These are phyloP conservation scores for Colletotrichum spinosum DNA, from an alignment of 2,329 filamentous ascomycete species.

Conservation along the genomic window DNA sequence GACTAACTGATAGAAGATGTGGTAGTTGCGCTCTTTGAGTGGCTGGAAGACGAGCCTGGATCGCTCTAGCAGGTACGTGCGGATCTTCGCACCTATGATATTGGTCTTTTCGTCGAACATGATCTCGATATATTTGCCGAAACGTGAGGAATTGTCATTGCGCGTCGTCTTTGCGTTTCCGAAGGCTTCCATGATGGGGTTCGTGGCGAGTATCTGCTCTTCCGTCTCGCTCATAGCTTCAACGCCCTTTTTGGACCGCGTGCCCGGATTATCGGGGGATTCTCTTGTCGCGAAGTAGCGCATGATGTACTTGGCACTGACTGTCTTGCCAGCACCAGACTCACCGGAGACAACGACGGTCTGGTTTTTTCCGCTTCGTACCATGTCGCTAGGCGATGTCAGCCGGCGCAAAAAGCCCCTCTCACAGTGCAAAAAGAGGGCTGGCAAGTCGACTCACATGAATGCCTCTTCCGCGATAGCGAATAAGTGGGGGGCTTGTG, in stretches of 20 bases:
- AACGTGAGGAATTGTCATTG: slow-evolving; percentile 98
- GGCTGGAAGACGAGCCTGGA: slow-evolving; percentile 98
- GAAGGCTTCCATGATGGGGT: slow-evolving; percentile 99
- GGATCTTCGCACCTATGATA: slow-evolving; percentile 97
- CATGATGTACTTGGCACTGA: slow-evolving; percentile 99
- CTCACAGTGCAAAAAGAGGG: background rate
- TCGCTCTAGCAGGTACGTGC: slow-evolving; percentile 94
- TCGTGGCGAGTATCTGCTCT: slow-evolving; percentile 97
- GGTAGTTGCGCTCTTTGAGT: slow-evolving; percentile 97
- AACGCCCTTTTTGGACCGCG: slow-evolving; percentile 78
- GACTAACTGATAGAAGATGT: slow-evolving; percentile 98
- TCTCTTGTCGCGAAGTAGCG: slow-evolving; percentile 98
- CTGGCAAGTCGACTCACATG: slow-evolving; percentile 70
- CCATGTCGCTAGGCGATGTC: slow-evolving; percentile 82
- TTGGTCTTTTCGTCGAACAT: slow-evolving; percentile 97
- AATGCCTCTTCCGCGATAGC: slow-evolving; percentile 99
- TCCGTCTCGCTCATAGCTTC: slow-evolving; percentile 96
- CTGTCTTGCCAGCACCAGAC: slow-evolving; percentile 98
- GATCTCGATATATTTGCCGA: slow-evolving; percentile 99
- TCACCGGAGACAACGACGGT: slow-evolving; percentile 99
- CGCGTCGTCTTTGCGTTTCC: slow-evolving; percentile 99
- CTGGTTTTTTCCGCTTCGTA: slow-evolving; percentile 95
- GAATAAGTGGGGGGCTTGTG: slow-evolving; percentile 97
- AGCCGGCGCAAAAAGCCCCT: slow-evolving; percentile 43
- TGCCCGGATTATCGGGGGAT: slow-evolving; percentile 86